A percentile compares a stretch with the other conserved stretches of the same genome.
Evolutionary conservation across 805 yeast genomes (phyloP).

Genomic region (Metschnikowia picachoensis): DNA sequence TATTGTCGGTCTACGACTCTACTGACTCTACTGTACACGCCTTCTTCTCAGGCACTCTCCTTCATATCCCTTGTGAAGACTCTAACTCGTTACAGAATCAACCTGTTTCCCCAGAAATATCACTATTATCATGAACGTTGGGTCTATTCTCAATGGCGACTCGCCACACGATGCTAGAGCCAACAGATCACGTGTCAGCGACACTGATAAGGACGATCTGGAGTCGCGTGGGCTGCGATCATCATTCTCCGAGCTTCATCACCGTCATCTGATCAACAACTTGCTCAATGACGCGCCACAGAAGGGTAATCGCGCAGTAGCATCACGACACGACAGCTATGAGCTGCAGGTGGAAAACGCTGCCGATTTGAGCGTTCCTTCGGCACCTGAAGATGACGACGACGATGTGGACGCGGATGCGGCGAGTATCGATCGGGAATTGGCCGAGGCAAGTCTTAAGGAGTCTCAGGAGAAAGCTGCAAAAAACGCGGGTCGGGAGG

Average conservation of each 20-base stretch:
- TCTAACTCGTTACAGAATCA: not conserved
- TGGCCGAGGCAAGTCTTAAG: constrained; percentile 5
- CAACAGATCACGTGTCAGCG: not conserved
- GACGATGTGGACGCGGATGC: constrained; percentile 11
- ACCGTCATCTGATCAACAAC: constrained; percentile 18
- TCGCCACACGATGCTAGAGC: constrained; percentile 10
- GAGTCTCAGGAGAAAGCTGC: not conserved
- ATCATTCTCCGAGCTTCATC: constrained; percentile 7
- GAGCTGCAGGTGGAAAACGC: not conserved
- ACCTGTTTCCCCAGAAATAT: not conserved
- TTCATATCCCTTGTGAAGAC: too few relatives aligned
- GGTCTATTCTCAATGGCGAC: constrained; percentile 20
- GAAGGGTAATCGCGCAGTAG: not conserved
- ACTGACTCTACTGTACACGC: too few relatives aligned
- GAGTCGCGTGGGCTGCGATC: constrained; percentile 4
- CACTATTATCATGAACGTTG: constrained; percentile 16
- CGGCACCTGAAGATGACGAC: constrained; percentile 1
- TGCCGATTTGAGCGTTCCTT: not conserved
- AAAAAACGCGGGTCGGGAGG: not conserved
- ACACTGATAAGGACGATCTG: constrained; percentile 4
- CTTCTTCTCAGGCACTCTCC: too few relatives aligned
- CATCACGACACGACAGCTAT: not conserved
- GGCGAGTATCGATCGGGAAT: constrained; percentile 7
- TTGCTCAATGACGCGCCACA: constrained; percentile 16
- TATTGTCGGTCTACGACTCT: too few relatives aligned